phyloP scores from a whole-genome alignment of 176 grass and related monocot species.

The Oryza australiensis region DNA sequence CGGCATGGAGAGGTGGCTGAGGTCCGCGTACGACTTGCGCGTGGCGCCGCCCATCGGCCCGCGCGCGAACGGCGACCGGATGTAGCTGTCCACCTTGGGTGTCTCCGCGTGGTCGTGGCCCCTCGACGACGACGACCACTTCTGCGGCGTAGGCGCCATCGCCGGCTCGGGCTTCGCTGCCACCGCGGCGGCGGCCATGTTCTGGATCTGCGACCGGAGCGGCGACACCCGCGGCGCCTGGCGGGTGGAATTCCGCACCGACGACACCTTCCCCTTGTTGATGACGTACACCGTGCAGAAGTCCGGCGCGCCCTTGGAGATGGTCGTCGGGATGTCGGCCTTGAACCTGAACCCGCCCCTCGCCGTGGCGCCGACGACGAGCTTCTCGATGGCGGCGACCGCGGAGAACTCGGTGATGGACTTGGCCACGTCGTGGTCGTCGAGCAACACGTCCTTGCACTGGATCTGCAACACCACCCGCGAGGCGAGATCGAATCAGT shows the following conservation, averaged over 20 bases:
- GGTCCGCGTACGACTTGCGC: conserved; percentile 53
- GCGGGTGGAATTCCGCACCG: conserved; percentile 54
- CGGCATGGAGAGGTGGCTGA: conserved; percentile 52
- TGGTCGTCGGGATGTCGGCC: conserved; percentile 60
- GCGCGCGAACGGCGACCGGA: conserved; percentile 71
- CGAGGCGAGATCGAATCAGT: too few relatives aligned
- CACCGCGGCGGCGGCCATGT: not conserved
- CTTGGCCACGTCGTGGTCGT: conserved; percentile 73
- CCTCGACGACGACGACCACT: conserved; percentile 34
- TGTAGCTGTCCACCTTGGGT: conserved; percentile 33
- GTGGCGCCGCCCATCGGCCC: conserved; percentile 5
- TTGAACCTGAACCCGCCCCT: conserved; percentile 77
- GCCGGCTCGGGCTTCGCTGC: conserved; percentile 26
- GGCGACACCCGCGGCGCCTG: conserved; percentile 63
- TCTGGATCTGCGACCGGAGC: conserved; percentile 53
- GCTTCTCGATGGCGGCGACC: conserved; percentile 60
- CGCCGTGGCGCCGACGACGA: conserved; percentile 66
- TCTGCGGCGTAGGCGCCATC: conserved; percentile 9
- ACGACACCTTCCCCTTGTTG: conserved; percentile 70
- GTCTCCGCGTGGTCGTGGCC: conserved; percentile 38
- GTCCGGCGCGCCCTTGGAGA: conserved; percentile 76
- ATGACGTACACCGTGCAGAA: conserved; percentile 82
- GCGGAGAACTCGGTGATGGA: conserved; percentile 65
- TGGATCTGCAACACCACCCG: conserved; percentile 39
- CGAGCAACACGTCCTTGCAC: conserved; percentile 80